These are phyloP conservation scores for Colletotrichum cuscutae DNA, from an alignment of 2,329 filamentous ascomycete genomes.

Conservation along the genomic window DNA sequence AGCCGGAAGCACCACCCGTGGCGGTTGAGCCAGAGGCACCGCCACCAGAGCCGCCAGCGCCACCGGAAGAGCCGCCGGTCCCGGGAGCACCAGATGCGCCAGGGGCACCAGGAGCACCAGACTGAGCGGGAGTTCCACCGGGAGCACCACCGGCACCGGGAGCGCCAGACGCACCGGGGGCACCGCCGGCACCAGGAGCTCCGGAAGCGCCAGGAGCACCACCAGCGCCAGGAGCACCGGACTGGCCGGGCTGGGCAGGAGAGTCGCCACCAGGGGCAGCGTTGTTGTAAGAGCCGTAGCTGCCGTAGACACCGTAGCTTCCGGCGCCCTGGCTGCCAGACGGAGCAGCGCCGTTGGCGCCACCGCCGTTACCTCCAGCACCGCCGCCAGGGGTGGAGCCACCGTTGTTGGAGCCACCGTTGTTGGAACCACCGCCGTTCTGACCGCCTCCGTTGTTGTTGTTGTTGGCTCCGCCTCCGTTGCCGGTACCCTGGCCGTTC, in stretches of 20 bases:
- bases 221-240: neutral
- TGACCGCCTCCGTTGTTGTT: neutral
- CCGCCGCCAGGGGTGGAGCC: neutral
- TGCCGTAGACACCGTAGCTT: conserved; percentile 15
- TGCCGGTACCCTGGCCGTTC: neutral
- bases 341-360: neutral
- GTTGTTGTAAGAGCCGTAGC: conserved; percentile 14
- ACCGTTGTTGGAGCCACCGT: neutral
- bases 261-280: neutral
- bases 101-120: neutral
- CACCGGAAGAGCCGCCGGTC: neutral
- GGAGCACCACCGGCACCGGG: neutral
- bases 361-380: conserved; percentile 27
- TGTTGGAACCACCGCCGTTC: neutral
- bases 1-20: neutral
- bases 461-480: neutral
- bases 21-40: neutral
- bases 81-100: neutral
- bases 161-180: neutral
- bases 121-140: neutral
- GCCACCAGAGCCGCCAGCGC: neutral
- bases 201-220: neutral
- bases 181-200: neutral
- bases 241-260: neutral
- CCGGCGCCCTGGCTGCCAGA: neutral